Conservation (phyloP, 495 filamentous ascomycete species). For the Penicillium pancosmium region DNA sequence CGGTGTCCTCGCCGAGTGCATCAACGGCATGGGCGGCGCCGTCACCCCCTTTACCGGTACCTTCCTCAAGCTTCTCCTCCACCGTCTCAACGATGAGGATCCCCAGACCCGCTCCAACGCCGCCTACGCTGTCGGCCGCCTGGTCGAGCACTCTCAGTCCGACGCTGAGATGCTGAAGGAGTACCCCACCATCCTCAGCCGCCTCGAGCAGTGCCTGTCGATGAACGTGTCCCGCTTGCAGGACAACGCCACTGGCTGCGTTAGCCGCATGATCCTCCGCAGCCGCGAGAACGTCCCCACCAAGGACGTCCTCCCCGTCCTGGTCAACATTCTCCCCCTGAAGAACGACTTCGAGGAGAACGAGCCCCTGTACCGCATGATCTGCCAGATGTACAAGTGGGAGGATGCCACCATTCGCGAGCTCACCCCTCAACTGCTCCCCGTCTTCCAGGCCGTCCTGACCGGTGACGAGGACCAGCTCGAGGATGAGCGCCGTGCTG, state of each 20-base stretch:
- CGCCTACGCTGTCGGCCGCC: constrained; percentile 83
- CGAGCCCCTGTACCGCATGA: constrained; percentile 83
- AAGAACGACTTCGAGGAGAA: constrained; percentile 98
- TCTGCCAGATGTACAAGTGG: constrained; percentile 80
- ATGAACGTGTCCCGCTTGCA: constrained; percentile 74
- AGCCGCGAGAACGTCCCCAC: constrained; percentile 79
- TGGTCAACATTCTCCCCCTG: constrained; percentile 79
- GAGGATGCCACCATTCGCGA: constrained; percentile 71
- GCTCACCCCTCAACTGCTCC: constrained; percentile 76
- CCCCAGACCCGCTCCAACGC: constrained; percentile 92
- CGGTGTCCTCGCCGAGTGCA: constrained; percentile 90
- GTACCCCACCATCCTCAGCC: constrained; percentile 74
- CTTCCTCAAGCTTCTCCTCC: constrained; percentile 79
- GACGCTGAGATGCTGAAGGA: constrained; percentile 69
- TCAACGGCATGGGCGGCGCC: constrained; percentile 75
- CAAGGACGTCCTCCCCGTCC: constrained; percentile 75
- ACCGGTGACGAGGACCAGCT: constrained; percentile 81
- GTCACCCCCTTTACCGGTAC: constrained; percentile 76
- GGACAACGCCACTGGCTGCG: constrained; percentile 93
- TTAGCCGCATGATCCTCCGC: constrained; percentile 87
- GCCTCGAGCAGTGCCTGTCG: constrained; percentile 82
- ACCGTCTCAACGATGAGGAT: constrained; percentile 88
- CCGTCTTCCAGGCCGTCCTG: constrained; percentile 80
- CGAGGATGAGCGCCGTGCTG: constrained; percentile 71
- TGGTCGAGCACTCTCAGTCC: constrained; percentile 77